Evolutionary conservation across 768 basidiomycete species (phyloP).

Genomic region (Tremella fuciformis): DNA sequence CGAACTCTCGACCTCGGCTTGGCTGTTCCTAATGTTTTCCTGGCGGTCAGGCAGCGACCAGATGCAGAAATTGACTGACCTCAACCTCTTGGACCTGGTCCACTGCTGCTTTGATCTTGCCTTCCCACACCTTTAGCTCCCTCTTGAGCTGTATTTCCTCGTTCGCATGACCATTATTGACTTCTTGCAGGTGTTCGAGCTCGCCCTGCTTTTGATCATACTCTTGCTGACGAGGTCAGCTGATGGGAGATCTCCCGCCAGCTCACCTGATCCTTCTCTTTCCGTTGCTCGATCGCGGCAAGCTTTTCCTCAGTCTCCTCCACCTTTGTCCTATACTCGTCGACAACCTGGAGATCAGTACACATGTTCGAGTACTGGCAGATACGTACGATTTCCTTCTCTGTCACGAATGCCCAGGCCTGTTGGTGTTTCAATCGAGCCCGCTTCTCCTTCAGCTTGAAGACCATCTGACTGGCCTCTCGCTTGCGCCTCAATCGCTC

Average conservation of each 20-base stretch:
- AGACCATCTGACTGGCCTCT: slow-evolving; percentile 70
- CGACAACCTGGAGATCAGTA: slow-evolving; percentile 42
- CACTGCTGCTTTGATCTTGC: too few species aligned
- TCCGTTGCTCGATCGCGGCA: slow-evolving; percentile 20
- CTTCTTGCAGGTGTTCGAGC: too few species aligned
- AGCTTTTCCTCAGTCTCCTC: slow-evolving; percentile 57
- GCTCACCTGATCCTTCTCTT: slow-evolving; percentile 5
- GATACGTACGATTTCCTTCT: slow-evolving; percentile 63
- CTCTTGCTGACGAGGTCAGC: not conserved
- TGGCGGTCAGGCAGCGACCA: too few species aligned
- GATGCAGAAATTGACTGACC: not conserved
- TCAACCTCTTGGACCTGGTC: not conserved
- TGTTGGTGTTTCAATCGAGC: slow-evolving; percentile 73
- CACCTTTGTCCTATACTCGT: slow-evolving; percentile 37
- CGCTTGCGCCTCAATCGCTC: slow-evolving; percentile 62
- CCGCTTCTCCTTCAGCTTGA: slow-evolving; percentile 66
- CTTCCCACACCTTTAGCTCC: too few species aligned
- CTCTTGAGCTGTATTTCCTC: too few species aligned
- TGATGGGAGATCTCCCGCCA: not conserved
- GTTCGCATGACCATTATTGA: too few species aligned
- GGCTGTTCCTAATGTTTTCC: too few species aligned
- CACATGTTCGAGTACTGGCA: too few species aligned
- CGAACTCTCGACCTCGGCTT: too few species aligned
- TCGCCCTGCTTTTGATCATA: too few species aligned
- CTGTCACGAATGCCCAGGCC: slow-evolving; percentile 80